Base-by-base conservation (phyloP, 2,329 filamentous ascomycete species). In the Onygenales sp. region DNA sequence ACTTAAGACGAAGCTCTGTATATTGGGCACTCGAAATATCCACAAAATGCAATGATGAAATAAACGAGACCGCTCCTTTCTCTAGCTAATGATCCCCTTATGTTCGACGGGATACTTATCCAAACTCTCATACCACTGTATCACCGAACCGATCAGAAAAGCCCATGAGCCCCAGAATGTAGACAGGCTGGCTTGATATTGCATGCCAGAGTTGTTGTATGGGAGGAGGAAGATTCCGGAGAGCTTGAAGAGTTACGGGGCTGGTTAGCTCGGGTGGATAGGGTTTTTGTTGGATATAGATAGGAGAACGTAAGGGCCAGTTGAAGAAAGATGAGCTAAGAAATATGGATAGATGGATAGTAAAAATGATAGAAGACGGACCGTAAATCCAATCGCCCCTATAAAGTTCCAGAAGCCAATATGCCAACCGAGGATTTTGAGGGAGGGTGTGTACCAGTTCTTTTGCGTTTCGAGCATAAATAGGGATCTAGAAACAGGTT, bases 391-490 rank as follows among this genome's bases (percentile, higher is more conserved):
- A 27, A 85, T 60, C 1, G 78, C 77, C 1, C 84, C 84, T 17
- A 86, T 69, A 2, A 84, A 64, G 59, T 86, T 86, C 81, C 82
- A 86, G 7, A 78, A 65, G 0, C 81, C 83, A 58, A 87, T 78
- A 64, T 86, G 81, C 84, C 83, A 86, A 3, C 83, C 83, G 1
- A 87, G 71, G 0, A 81, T 70, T 2, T 65, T 62, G 3, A 71
- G 72, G 0, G 81, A 79, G 0, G 84, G 83, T 10, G 71, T 67
- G 59, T 79, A 86, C 83, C 84, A 87, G 45, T 72, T 76, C 42
- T 73, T 63, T 65, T 86, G 83, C 2, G 82, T 84, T 65, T 87
- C 84, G 6, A 86, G 61, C 76, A 85, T 85, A 65, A 85, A 86
- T 1, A 86, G 66, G 2, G 70, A 61, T 21, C 77, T 72, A 6